Evolutionary conservation across 2,329 filamentous ascomycete genomes (phyloP).

Genomic region (Pseudocercospora macadamiae): DNA sequence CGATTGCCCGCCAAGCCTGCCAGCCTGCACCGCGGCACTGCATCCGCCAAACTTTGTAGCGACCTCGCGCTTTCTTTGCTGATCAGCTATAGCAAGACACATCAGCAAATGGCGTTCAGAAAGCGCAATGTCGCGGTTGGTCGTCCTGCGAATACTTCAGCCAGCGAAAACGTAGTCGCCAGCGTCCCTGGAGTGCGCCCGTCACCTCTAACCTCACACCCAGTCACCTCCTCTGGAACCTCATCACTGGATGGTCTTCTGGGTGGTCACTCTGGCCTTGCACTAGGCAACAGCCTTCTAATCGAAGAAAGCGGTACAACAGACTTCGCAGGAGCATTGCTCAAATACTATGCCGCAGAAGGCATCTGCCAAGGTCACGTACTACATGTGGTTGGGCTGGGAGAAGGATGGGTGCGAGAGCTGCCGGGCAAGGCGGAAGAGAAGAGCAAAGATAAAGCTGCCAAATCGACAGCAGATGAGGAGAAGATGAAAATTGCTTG

Average conservation of each 20-base stretch:
- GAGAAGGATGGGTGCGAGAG: constrained; percentile 79
- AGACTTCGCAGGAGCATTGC: constrained; percentile 82
- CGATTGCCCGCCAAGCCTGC: background rate
- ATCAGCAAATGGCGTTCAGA: constrained; percentile 30
- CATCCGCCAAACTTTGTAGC: background rate
- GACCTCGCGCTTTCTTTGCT: background rate
- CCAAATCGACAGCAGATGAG: constrained; percentile 44
- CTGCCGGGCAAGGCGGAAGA: constrained; percentile 70
- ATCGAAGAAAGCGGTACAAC: constrained; percentile 90
- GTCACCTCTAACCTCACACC: constrained; percentile 83
- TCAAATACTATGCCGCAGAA: constrained; percentile 90
- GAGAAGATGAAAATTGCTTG: constrained; percentile 99
- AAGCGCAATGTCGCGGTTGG: constrained; percentile 32
- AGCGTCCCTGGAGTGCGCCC: constrained; percentile 66
- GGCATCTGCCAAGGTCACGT: constrained; percentile 88
- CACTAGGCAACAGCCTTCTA: constrained; percentile 77
- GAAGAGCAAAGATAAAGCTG: constrained; percentile 41
- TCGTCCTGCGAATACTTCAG: background rate
- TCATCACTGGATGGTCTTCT: constrained; percentile 81
- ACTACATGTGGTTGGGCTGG: constrained; percentile 80
- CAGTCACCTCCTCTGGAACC: constrained; percentile 89
- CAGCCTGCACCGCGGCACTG: no score
- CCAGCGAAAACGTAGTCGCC: background rate
- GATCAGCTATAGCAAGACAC: background rate
- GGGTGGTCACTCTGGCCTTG: constrained; percentile 82